These are phyloP conservation scores for Ascoidea tarda DNA, from an alignment of 805 yeast genomes.

Conservation along the genomic window DNA sequence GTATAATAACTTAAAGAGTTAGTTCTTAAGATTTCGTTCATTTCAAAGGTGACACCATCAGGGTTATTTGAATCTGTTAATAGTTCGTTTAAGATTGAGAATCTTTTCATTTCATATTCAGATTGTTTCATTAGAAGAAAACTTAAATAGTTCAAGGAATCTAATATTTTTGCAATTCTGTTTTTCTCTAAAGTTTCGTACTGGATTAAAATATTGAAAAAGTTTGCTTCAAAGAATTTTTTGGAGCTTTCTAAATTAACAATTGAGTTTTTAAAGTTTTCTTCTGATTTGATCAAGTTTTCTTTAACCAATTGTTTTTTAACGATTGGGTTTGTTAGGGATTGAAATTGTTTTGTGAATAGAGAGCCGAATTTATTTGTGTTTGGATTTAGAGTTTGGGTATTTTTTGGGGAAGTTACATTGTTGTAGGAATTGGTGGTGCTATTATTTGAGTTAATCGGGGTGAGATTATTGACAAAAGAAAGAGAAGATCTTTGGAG, in stretches of 20 bases:
- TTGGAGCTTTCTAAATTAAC: constrained; percentile 1
- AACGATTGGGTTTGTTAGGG: constrained; percentile 2
- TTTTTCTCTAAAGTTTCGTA: constrained; percentile 6
- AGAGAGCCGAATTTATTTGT: constrained; percentile 3
- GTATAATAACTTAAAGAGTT: constrained; percentile 7
- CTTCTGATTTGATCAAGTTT: constrained; percentile 3
- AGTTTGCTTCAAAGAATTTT: constrained; percentile 3
- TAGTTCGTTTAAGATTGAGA: constrained; percentile 3
- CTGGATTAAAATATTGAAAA: constrained; percentile 1
- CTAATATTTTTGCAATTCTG: constrained; percentile 2
- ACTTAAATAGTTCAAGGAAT: constrained; percentile 9
- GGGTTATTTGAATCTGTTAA: constrained; percentile 7
- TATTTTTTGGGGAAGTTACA: neutral
- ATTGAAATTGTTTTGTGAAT: constrained; percentile 7
- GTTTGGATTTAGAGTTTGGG: neutral
- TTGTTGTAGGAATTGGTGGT: neutral
- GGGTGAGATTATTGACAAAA: neutral
- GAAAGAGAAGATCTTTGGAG: neutral
- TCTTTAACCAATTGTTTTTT: constrained; percentile 4
- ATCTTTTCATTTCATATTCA: constrained; percentile 10
- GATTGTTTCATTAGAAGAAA: constrained; percentile 10
- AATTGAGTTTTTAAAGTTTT: constrained; percentile 1
- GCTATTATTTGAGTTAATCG: neutral
- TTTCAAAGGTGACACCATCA: constrained; percentile 4
- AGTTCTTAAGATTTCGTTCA: constrained; percentile 1